Conservation (phyloP, 495 filamentous ascomycete genomes). For the Talaromyces borbonicus region DNA sequence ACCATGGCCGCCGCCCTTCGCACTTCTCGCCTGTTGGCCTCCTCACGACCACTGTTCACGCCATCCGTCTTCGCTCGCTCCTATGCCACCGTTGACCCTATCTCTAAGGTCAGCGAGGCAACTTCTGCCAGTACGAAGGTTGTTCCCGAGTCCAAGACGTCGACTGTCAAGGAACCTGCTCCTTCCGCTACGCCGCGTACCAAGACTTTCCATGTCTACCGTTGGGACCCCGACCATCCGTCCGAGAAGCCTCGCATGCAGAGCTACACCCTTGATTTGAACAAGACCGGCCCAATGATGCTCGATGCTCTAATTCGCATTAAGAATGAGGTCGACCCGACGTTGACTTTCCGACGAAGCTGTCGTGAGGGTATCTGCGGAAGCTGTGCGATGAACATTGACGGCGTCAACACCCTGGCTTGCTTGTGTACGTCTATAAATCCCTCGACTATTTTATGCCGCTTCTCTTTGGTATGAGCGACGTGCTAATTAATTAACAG, state of each 20-base stretch:
- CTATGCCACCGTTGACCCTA: conserved; percentile 43
- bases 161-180: conserved; percentile 45
- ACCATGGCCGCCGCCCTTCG: conserved; percentile 76
- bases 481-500: conserved; percentile 29
- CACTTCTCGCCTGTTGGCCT: conserved; percentile 55
- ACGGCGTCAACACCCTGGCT: conserved; percentile 91
- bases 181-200: conserved; percentile 48
- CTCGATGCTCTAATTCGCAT: conserved; percentile 92
- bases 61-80: conserved; percentile 34
- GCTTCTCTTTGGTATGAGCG: not conserved
- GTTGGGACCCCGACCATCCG: conserved; percentile 92
- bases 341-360: conserved; percentile 86
- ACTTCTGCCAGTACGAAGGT: conserved; percentile 20
- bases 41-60: conserved; percentile 44
- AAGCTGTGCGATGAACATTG: conserved; percentile 99
- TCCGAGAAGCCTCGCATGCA: conserved; percentile 91
- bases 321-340: conserved; percentile 98
- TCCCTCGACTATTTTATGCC: not conserved
- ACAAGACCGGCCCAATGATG: conserved; percentile 98
- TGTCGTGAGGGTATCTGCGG: conserved; percentile 98
- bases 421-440: conserved; percentile 74
- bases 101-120: conserved; percentile 24
- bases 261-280: conserved; percentile 84
- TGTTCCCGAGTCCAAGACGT: conserved; percentile 38
- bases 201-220: conserved; percentile 98